A percentile compares a stretch with the other conserved stretches of the same genome.
phyloP scores from a whole-genome alignment of 106 monocot species.

The Platanthera guangdongensis region DNA sequence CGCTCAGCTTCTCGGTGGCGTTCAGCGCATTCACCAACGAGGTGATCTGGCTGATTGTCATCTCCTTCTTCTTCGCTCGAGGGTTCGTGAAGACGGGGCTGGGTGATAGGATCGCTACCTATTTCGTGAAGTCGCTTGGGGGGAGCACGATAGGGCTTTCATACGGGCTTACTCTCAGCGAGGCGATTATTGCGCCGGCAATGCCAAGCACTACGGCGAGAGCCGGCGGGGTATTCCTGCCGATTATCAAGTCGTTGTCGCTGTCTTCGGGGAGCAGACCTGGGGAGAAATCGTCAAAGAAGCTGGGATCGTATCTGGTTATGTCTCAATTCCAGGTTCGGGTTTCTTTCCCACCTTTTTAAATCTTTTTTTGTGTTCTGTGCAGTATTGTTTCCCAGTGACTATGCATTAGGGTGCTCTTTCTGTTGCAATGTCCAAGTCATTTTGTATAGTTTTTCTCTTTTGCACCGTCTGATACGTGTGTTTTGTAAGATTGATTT shows the following conservation, averaged over 20 bases:
- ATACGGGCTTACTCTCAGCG: slow-evolving; percentile 74
- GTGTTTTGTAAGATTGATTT: too few relatives aligned
- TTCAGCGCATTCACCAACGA: slow-evolving; percentile 79
- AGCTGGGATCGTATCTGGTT: slow-evolving; percentile 75
- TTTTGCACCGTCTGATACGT: too few relatives aligned
- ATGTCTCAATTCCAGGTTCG: slow-evolving; percentile 88
- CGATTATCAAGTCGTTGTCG: slow-evolving; percentile 81
- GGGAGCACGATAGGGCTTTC: slow-evolving; percentile 79
- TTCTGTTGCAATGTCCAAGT: too few relatives aligned
- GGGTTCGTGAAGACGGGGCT: slow-evolving; percentile 96
- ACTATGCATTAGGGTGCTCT: neutral
- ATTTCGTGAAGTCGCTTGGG: slow-evolving; percentile 92
- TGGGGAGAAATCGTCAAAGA: slow-evolving; percentile 47
- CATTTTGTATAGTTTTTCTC: too few relatives aligned
- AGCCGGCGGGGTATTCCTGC: slow-evolving; percentile 87
- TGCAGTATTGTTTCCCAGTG: neutral
- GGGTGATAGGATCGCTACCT: slow-evolving; percentile 76
- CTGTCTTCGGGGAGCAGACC: slow-evolving; percentile 76
- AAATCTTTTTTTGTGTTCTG: neutral
- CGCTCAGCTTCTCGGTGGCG: slow-evolving; percentile 66
- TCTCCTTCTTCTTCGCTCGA: slow-evolving; percentile 94
- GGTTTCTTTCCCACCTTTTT: neutral
- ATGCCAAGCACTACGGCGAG: slow-evolving; percentile 96
- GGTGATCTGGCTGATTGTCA: slow-evolving; percentile 92
- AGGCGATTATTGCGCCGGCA: slow-evolving; percentile 78